These are phyloP conservation scores for Chaetomium cochliodes DNA, from an alignment of 495 filamentous ascomycete genomes.

Conservation along the genomic window DNA sequence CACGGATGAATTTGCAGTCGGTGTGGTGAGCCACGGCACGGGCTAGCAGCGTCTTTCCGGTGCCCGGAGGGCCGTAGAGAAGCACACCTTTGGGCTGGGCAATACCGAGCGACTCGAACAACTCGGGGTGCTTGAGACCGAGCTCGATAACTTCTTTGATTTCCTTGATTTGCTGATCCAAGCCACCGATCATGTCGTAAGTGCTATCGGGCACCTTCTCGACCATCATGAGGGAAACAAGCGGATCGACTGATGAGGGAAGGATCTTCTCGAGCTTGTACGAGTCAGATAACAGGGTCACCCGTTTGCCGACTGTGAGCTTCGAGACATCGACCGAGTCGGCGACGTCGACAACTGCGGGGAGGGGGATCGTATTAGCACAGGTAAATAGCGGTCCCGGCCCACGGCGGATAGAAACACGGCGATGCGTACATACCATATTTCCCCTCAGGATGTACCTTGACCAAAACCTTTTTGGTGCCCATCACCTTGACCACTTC, in stretches of 20 bases:
- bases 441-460: slow-evolving; percentile 99
- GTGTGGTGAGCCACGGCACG: slow-evolving; percentile 97
- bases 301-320: slow-evolving; percentile 95
- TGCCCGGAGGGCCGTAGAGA: slow-evolving; percentile 94
- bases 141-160: slow-evolving; percentile 99
- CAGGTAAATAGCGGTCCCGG: not conserved
- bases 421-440: slow-evolving; percentile 65
- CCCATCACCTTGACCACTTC: slow-evolving; percentile 99
- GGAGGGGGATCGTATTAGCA: slow-evolving; percentile 16
- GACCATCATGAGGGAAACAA: slow-evolving; percentile 99
- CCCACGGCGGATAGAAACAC: not conserved
- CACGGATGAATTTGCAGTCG: slow-evolving; percentile 97
- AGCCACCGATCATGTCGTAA: slow-evolving; percentile 99
- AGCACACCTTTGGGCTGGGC: slow-evolving; percentile 97
- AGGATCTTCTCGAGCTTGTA: slow-evolving; percentile 99
- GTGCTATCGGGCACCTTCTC: slow-evolving; percentile 99
- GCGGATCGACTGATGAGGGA: slow-evolving; percentile 92
- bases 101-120: slow-evolving; percentile 98
- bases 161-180: slow-evolving; percentile 99
- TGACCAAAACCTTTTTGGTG: slow-evolving; percentile 98
- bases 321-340: slow-evolving; percentile 93
- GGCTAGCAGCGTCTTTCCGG: slow-evolving; percentile 93
- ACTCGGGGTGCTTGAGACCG: slow-evolving; percentile 94
- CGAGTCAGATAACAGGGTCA: slow-evolving; percentile 90
- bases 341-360: slow-evolving; percentile 88